A percentile compares a stretch with the other conserved stretches of the same genome.
phyloP scores from a whole-genome alignment of 2,329 filamentous ascomycete species.

The Pseudogymnoascus sp. region DNA sequence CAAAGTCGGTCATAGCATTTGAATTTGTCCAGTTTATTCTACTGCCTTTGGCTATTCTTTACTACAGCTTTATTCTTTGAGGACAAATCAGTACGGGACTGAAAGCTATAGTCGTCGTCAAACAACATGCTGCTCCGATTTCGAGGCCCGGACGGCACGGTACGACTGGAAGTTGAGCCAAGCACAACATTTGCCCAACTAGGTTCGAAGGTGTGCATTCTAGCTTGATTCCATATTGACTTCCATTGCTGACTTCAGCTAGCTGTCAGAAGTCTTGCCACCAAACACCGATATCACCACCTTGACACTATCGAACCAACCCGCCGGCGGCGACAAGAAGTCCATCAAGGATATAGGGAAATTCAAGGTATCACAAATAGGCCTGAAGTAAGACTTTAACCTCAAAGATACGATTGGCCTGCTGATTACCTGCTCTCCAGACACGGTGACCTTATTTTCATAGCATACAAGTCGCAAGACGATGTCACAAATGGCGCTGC shows the following conservation, averaged over 20 bases:
- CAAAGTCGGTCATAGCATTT: neutral
- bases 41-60: neutral
- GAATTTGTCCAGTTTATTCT: neutral
- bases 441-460: constrained; percentile 85
- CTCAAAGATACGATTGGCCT: neutral
- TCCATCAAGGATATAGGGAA: constrained; percentile 49
- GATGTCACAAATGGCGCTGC: constrained; percentile 36
- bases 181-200: constrained; percentile 64
- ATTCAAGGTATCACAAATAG: constrained; percentile 51
- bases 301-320: constrained; percentile 55
- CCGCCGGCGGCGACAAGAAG: constrained; percentile 51
- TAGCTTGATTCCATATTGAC: neutral
- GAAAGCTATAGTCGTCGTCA: neutral
- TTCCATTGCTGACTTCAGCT: constrained; percentile 15
- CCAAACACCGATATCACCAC: constrained; percentile 53
- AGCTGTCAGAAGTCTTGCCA: constrained; percentile 55
- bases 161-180: constrained; percentile 71
- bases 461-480: constrained; percentile 64
- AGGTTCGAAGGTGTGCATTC: constrained; percentile 40
- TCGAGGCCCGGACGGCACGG: constrained; percentile 86
- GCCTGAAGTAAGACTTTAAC: constrained; percentile 43
- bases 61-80: neutral
- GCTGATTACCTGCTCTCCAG: constrained; percentile 35
- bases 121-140: constrained; percentile 73
- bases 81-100: neutral